Percentiles rank a stretch among this genome's conserved stretches.
Evolutionary conservation across 2,329 filamentous ascomycete genomes (phyloP).

Genomic region (Talaromyces sp.): DNA sequence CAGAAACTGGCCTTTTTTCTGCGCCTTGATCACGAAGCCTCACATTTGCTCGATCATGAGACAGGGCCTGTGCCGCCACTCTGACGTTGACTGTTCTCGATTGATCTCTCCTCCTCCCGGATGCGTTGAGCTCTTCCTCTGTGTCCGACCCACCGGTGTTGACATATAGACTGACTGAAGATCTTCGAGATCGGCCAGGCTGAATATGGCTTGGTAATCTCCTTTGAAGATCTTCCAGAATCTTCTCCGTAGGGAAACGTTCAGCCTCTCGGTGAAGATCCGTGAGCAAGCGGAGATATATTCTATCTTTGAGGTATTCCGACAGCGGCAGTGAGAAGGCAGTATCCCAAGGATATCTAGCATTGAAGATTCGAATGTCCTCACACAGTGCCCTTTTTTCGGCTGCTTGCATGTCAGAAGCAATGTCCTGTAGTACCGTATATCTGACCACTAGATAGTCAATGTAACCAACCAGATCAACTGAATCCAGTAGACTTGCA

Average conservation of each 20-base stretch:
- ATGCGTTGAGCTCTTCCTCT: too few species aligned
- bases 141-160: too few species aligned
- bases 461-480: not conserved
- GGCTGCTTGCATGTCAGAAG: not conserved
- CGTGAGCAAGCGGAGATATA: not conserved
- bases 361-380: not conserved
- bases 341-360: not conserved
- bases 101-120: too few species aligned
- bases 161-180: too few species aligned
- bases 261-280: not conserved
- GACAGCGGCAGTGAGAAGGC: not conserved
- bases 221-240: too few species aligned
- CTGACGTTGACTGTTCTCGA: too few species aligned
- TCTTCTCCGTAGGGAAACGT: not conserved
- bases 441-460: not conserved
- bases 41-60: too few species aligned
- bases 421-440: not conserved
- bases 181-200: too few species aligned
- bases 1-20: too few species aligned
- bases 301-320: not conserved
- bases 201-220: too few species aligned
- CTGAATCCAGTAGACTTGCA: not conserved
- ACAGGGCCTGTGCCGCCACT: too few species aligned
- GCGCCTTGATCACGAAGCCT: too few species aligned
- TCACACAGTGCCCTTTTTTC: not conserved